These are phyloP conservation scores for Wickerhamiella lipophila DNA, from an alignment of 805 yeast genomes.

Conservation along the genomic window DNA sequence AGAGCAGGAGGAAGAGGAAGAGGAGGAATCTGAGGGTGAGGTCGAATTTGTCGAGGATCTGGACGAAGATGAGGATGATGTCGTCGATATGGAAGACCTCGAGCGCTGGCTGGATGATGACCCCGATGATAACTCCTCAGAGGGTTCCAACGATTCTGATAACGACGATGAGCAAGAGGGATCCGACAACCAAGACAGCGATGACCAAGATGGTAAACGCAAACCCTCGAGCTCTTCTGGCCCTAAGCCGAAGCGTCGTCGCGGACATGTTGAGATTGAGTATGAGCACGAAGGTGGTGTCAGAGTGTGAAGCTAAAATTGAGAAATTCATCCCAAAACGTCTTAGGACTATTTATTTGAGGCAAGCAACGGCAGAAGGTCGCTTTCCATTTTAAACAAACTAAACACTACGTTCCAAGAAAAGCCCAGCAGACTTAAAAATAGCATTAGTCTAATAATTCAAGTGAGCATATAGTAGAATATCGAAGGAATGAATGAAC, in stretches of 20 bases:
- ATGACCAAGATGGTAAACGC: constrained; percentile 28
- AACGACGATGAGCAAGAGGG: constrained; percentile 26
- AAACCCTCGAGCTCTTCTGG: constrained; percentile 30
- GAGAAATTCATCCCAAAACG: neutral
- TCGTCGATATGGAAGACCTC: constrained; percentile 86
- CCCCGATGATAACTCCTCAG: constrained; percentile 29
- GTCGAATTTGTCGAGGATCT: constrained; percentile 84
- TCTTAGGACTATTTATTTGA: constrained; percentile 5
- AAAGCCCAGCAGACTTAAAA: too few species aligned
- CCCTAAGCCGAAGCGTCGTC: constrained; percentile 30
- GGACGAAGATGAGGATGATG: constrained; percentile 45
- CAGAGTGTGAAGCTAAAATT: constrained; percentile 8
- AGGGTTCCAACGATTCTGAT: constrained; percentile 26
- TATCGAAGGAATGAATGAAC: too few species aligned
- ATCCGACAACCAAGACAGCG: constrained; percentile 23
- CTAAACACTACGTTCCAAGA: too few species aligned
- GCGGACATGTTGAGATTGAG: constrained; percentile 62
- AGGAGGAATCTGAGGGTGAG: constrained; percentile 48
- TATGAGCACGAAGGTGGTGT: constrained; percentile 54
- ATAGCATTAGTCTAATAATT: neutral
- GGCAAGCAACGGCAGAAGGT: too few species aligned
- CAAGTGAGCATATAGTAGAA: neutral
- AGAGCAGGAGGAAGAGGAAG: constrained; percentile 35
- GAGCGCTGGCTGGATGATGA: constrained; percentile 61
- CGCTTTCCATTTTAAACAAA: too few species aligned